Conservation (phyloP, 1,284 basidiomycete species). For the Albatrellus sp. region DNA sequence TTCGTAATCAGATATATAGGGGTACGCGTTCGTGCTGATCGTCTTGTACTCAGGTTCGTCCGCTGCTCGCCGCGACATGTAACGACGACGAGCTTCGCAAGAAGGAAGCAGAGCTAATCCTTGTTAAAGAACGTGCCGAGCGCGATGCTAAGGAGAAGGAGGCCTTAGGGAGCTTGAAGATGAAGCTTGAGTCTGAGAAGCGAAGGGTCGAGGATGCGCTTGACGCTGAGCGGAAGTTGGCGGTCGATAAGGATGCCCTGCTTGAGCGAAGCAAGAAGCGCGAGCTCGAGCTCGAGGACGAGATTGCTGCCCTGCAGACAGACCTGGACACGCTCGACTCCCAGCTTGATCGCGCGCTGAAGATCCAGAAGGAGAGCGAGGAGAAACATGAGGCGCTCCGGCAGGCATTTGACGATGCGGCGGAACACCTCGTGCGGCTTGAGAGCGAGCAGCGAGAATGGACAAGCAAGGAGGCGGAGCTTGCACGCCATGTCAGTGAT, state of each 20-base stretch:
- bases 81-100: conserved; percentile 86
- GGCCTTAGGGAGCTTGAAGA: conserved; percentile 67
- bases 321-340: conserved; percentile 81
- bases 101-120: conserved; percentile 78
- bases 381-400: conserved; percentile 65
- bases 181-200: conserved; percentile 74
- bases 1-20: conserved; percentile 14
- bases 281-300: conserved; percentile 79
- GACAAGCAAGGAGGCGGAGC: conserved; percentile 45
- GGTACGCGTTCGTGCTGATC: conserved; percentile 5
- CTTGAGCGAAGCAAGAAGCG: conserved; percentile 78
- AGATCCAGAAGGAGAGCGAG: conserved; percentile 66
- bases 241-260: conserved; percentile 78
- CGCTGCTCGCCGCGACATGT: conserved; percentile 84
- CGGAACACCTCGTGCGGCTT: conserved; percentile 70
- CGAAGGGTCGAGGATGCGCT: conserved; percentile 72
- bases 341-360: conserved; percentile 74
- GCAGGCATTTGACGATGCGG: conserved; percentile 69
- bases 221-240: conserved; percentile 70
- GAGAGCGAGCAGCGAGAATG: conserved; percentile 70
- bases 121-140: conserved; percentile 78
- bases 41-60: conserved; percentile 52
- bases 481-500: conserved; percentile 38
- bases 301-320: conserved; percentile 66
- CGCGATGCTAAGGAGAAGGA: conserved; percentile 74